These are phyloP conservation scores for Phytophthora ramorum DNA, from an alignment of 352 stramenopile species.

Conservation along the genomic window DNA sequence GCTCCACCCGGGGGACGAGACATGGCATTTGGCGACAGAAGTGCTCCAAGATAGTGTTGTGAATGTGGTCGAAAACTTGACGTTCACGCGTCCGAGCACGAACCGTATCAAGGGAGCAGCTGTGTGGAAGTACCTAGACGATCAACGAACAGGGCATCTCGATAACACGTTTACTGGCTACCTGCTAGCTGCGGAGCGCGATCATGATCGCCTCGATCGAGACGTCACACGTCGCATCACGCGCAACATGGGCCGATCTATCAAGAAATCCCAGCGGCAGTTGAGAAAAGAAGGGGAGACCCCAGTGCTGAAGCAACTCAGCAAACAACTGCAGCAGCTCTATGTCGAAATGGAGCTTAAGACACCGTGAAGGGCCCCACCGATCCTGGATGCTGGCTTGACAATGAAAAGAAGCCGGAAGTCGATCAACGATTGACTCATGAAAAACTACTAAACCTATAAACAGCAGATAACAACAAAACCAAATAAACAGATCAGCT, in stretches of 20 bases:
- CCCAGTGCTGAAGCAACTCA: constrained; percentile 26
- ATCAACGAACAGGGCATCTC: constrained; percentile 35
- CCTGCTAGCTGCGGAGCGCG: constrained; percentile 20
- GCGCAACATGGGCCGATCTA: constrained; percentile 28
- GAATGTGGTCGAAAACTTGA: constrained; percentile 38
- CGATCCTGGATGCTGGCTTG: constrained; percentile 1
- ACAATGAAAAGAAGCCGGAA: constrained; percentile 8
- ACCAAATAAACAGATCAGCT: constrained; percentile 19
- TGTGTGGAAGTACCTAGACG: constrained; percentile 41
- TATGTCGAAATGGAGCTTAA: constrained; percentile 30
- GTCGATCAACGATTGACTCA: neutral
- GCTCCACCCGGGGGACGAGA: constrained; percentile 7
- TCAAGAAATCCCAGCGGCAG: constrained; percentile 30
- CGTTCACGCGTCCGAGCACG: constrained; percentile 34
- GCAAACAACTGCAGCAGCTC: constrained; percentile 28
- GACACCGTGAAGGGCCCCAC: neutral
- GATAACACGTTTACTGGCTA: constrained; percentile 32
- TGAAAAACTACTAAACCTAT: constrained; percentile 9
- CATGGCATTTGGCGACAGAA: constrained; percentile 8
- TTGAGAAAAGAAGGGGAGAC: constrained; percentile 34
- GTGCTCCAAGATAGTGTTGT: constrained; percentile 31
- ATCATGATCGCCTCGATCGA: constrained; percentile 17
- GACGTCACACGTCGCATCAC: constrained; percentile 28
- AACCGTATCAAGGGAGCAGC: constrained; percentile 46
- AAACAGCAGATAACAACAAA: constrained; percentile 14